These are phyloP conservation scores for Epichloe brachyelytri DNA, from an alignment of 2,329 filamentous ascomycete species.

Conservation along the genomic window DNA sequence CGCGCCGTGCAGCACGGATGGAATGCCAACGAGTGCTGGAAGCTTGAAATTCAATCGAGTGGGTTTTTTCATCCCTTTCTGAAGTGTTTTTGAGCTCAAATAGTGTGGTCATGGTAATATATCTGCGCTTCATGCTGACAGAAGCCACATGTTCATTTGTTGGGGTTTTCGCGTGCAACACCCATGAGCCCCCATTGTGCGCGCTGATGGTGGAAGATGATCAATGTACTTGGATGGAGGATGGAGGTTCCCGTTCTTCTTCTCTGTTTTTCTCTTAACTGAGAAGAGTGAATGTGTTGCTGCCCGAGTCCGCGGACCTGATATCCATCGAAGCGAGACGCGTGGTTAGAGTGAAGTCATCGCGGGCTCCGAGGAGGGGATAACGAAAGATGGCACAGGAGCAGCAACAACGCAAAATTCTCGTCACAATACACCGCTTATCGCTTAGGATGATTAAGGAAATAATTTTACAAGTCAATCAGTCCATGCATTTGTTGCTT, in stretches of 20 bases:
- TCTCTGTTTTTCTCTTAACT: too few relatives aligned
- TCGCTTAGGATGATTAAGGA: too few relatives aligned
- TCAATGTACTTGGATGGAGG: too few relatives aligned
- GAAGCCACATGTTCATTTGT: background rate
- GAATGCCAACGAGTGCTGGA: background rate
- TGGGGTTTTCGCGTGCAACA: background rate
- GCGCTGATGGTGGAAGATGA: background rate
- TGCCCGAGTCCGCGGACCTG: too few relatives aligned
- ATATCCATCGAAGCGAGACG: background rate
- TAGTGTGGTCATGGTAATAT: too few relatives aligned
- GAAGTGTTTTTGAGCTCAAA: too few relatives aligned
- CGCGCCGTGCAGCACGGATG: background rate
- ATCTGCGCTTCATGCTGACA: background rate
- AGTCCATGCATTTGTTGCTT: too few relatives aligned
- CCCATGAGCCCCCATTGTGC: background rate
- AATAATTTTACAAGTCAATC: too few relatives aligned
- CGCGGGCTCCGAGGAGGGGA: background rate
- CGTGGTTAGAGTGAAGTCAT: conserved; percentile 1
- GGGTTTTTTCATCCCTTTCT: too few relatives aligned
- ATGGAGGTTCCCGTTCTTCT: too few relatives aligned
- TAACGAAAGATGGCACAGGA: background rate
- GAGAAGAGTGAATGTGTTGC: background rate
- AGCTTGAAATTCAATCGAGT: background rate
- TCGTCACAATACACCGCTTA: background rate
- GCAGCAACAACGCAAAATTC: background rate